These are phyloP conservation scores for Xerocomellus dryophilus DNA, from an alignment of 768 basidiomycete genomes.

Conservation along the genomic window DNA sequence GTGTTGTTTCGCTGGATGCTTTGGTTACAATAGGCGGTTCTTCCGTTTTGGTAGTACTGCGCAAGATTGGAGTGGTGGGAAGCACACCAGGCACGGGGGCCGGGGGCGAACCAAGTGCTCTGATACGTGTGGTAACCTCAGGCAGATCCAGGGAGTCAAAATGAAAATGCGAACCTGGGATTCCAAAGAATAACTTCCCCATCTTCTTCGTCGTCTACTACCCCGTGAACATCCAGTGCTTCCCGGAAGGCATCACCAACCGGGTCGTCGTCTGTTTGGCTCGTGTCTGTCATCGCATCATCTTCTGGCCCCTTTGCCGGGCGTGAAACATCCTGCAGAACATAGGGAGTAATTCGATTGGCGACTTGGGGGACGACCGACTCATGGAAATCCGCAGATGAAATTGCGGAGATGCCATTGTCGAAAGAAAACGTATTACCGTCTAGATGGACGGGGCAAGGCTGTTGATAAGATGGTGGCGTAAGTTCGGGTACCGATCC, in stretches of 20 bases:
- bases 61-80: slow-evolving; percentile 21
- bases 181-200: slow-evolving; percentile 76
- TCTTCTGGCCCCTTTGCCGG: slow-evolving; percentile 43
- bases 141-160: not conserved
- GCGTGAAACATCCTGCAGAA: not conserved
- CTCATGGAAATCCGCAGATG: slow-evolving; percentile 4
- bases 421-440: slow-evolving; percentile 23
- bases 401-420: not conserved
- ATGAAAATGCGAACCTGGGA: slow-evolving; percentile 46
- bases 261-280: slow-evolving; percentile 72
- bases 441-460: slow-evolving; percentile 26
- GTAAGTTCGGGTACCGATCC: slow-evolving; percentile 13
- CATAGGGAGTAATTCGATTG: slow-evolving; percentile 19
- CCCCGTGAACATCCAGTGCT: slow-evolving; percentile 38
- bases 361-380: not conserved
- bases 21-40: slow-evolving; percentile 1
- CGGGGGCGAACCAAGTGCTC: slow-evolving; percentile 20
- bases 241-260: slow-evolving; percentile 65
- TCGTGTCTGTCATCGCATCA: slow-evolving; percentile 63
- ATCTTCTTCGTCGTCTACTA: slow-evolving; percentile 47
- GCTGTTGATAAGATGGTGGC: slow-evolving; percentile 15
- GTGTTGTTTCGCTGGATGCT: not conserved
- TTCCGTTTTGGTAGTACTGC: slow-evolving; percentile 2
- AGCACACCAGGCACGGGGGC: slow-evolving; percentile 6
- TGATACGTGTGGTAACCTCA: slow-evolving; percentile 9